Evolutionary conservation across 169 alveolate genomes (phyloP).

Genomic region (Cryptosporidium xiaoi): DNA sequence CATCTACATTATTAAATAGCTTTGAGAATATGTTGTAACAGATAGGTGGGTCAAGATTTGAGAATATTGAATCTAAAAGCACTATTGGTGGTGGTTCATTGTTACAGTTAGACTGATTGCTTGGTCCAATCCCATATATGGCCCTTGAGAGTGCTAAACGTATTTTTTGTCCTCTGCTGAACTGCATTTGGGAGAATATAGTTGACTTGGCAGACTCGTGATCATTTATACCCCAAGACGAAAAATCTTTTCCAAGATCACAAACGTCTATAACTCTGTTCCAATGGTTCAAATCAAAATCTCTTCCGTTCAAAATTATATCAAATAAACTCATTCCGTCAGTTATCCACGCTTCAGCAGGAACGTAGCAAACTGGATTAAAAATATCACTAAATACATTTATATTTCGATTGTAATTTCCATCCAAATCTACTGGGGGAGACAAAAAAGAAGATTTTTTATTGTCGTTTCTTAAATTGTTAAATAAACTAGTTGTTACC

Average conservation of each 20-base stretch:
- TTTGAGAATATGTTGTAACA: conserved; percentile 40
- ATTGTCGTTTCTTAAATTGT: no score
- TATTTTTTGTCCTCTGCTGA: conserved; percentile 63
- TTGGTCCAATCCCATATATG: conserved; percentile 11
- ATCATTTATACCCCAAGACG: conserved; percentile 35
- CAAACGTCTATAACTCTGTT: conserved; percentile 43
- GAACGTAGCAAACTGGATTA: conserved; percentile 49
- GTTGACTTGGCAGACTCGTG: conserved; percentile 36
- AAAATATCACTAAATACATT: conserved; percentile 10
- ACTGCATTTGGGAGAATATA: conserved; percentile 15
- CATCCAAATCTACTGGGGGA: no score
- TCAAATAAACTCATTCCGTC: conserved; percentile 64
- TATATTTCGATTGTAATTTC: not conserved
- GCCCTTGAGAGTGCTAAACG: conserved; percentile 65
- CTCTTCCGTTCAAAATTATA: conserved; percentile 67
- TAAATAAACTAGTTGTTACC: not conserved
- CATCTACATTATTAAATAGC: conserved; percentile 38
- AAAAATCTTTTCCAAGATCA: conserved; percentile 48
- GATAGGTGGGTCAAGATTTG: conserved; percentile 59
- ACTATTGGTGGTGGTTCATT: conserved; percentile 1
- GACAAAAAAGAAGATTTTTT: no score
- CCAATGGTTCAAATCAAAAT: conserved; percentile 34
- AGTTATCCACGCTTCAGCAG: conserved; percentile 49
- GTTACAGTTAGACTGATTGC: not conserved
- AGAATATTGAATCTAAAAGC: conserved; percentile 54